Percentiles rank a stretch among this genome's conserved stretches.
phyloP scores from a whole-genome alignment of 2,329 filamentous ascomycete species.

The Trichoderma sp. region DNA sequence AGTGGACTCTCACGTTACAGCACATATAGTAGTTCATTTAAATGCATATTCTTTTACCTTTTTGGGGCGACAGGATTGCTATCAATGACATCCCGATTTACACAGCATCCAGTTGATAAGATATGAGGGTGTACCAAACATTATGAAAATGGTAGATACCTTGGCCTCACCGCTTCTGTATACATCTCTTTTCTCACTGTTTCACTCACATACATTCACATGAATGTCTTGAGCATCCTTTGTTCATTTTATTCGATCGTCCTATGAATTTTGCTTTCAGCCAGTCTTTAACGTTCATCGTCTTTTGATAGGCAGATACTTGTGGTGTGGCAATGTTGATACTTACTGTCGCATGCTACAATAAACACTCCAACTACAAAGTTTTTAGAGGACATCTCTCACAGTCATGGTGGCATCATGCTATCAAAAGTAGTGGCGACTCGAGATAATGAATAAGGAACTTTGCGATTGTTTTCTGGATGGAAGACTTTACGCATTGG shows the following conservation, averaged over 20 bases:
- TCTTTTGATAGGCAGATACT: background rate
- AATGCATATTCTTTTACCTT: background rate
- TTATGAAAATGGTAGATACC: background rate
- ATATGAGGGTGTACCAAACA: background rate
- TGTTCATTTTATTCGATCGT: background rate
- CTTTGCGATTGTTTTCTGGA: too few species aligned
- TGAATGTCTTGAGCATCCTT: background rate
- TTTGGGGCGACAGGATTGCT: background rate
- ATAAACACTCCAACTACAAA: background rate
- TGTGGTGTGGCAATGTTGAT: background rate
- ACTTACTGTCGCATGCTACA: background rate
- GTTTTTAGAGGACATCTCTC: background rate
- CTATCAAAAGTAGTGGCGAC: background rate
- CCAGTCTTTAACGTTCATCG: background rate
- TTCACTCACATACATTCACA: background rate
- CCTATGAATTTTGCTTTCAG: background rate
- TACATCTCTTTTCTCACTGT: background rate
- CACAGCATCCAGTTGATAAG: background rate
- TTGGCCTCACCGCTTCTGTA: background rate
- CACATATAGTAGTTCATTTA: background rate
- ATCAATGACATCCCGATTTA: background rate
- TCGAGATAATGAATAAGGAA: too few species aligned
- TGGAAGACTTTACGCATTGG: constrained; percentile 46
- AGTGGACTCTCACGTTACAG: background rate
- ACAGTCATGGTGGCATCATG: background rate